Percentiles rank a stretch among this genome's conserved stretches.
These are phyloP conservation scores for Rhodotorula diobovata DNA, from an alignment of 768 basidiomycete species.

Conservation along the genomic window DNA sequence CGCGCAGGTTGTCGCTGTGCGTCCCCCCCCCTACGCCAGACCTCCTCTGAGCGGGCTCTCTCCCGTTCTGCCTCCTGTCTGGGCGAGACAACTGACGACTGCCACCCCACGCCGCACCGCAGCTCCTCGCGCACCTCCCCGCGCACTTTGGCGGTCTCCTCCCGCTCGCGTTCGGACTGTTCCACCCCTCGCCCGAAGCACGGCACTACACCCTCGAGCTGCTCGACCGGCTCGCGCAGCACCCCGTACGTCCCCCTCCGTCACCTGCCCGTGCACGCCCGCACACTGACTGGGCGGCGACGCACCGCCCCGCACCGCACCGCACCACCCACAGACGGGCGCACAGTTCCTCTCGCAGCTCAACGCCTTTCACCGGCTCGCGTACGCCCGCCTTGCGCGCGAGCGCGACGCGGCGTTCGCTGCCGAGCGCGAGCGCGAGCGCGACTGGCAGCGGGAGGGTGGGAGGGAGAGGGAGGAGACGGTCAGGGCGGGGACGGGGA, in stretches of 20 bases:
- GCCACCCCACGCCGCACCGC: neutral
- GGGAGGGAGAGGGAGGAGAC: neutral
- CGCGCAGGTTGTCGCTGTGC: slow-evolving; percentile 83
- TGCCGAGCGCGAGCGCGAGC: neutral
- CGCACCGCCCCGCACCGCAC: neutral
- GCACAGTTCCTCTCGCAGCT: slow-evolving; percentile 68
- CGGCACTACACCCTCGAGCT: slow-evolving; percentile 77
- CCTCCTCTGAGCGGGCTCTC: neutral
- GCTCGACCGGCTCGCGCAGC: slow-evolving; percentile 69
- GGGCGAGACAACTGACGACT: neutral
- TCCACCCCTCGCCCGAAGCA: slow-evolving; percentile 74
- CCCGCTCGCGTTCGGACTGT: slow-evolving; percentile 80
- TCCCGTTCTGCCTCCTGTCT: neutral
- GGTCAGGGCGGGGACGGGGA: too few species aligned
- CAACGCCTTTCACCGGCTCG: slow-evolving; percentile 84
- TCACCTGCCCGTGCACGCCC: too few species aligned
- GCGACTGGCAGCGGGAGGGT: neutral
- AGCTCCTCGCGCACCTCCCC: slow-evolving; percentile 77
- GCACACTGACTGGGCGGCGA: neutral
- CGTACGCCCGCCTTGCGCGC: slow-evolving; percentile 56
- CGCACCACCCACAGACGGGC: slow-evolving; percentile 75
- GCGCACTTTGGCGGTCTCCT: slow-evolving; percentile 75
- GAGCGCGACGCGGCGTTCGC: neutral
- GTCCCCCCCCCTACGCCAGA: too few species aligned
- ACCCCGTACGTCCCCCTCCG: slow-evolving; percentile 63